phyloP scores from a whole-genome alignment of 1,139 yeast species.

The Yamadazyma epiphylla region DNA sequence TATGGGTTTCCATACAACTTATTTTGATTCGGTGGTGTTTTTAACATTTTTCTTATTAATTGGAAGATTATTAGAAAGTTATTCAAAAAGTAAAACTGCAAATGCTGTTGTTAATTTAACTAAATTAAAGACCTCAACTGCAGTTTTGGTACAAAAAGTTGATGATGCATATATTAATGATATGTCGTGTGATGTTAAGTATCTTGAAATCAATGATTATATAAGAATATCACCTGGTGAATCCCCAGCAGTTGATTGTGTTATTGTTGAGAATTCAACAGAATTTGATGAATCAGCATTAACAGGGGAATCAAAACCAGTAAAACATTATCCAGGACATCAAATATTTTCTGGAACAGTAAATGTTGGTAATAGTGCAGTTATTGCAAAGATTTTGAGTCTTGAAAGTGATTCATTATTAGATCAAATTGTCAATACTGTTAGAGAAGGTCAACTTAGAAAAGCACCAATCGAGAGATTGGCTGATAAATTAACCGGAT shows the following conservation, averaged over 20 bases:
- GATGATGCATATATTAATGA: constrained; percentile 28
- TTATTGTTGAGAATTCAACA: constrained; percentile 52
- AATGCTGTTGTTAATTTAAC: constrained; percentile 57
- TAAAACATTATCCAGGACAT: constrained; percentile 49
- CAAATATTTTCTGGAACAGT: constrained; percentile 72
- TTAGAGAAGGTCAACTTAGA: constrained; percentile 68
- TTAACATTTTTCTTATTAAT: constrained; percentile 65
- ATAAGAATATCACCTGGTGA: constrained; percentile 62
- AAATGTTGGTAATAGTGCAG: constrained; percentile 53
- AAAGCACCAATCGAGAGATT: constrained; percentile 73
- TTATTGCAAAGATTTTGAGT: constrained; percentile 56
- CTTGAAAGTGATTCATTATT: constrained; percentile 63
- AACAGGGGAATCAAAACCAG: constrained; percentile 66
- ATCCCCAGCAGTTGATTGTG: constrained; percentile 70
- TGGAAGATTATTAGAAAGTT: constrained; percentile 65
- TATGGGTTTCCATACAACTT: constrained; percentile 58
- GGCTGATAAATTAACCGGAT: constrained; percentile 68
- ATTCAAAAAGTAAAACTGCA: constrained; percentile 64
- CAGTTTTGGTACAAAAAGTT: constrained; percentile 40
- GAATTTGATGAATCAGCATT: constrained; percentile 75
- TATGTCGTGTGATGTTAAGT: constrained; percentile 41
- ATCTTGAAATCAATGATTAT: constrained; percentile 60
- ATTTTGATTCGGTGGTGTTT: constrained; percentile 77
- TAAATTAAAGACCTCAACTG: constrained; percentile 46
- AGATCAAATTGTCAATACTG: constrained; percentile 67